These are phyloP conservation scores for Anastatica hierochuntica DNA, from an alignment of 345 rosid species.

Conservation along the genomic window DNA sequence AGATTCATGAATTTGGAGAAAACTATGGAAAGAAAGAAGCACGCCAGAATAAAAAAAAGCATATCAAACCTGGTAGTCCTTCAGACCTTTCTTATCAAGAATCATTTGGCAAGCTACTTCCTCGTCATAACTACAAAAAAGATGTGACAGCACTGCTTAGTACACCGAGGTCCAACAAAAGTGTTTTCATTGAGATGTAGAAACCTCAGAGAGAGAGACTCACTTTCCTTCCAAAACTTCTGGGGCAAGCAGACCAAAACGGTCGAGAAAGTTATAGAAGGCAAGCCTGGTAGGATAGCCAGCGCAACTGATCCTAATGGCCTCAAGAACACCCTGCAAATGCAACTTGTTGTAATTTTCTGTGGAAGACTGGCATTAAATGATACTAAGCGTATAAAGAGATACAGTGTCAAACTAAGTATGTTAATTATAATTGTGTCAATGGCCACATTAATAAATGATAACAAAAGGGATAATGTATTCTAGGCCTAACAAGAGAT, in stretches of 20 bases:
- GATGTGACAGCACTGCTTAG: slow-evolving; percentile 11
- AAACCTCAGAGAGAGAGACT: slow-evolving; percentile 24
- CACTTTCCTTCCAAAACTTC: slow-evolving; percentile 82
- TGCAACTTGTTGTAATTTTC: slow-evolving; percentile 4
- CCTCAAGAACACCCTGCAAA: slow-evolving; percentile 74
- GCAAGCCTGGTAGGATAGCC: slow-evolving; percentile 98
- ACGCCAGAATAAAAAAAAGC: slow-evolving; percentile 5
- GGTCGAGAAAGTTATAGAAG: slow-evolving; percentile 84
- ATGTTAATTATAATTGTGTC: slow-evolving; percentile 3
- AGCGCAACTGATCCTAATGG: slow-evolving; percentile 99
- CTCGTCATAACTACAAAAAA: slow-evolving; percentile 59
- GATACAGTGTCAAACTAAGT: neutral
- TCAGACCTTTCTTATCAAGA: slow-evolving; percentile 79
- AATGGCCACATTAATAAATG: neutral
- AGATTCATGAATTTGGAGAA: neutral
- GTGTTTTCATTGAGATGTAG: slow-evolving; percentile 4
- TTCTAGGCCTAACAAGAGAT: slow-evolving; percentile 2
- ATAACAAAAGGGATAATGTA: neutral
- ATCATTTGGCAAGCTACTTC: slow-evolving; percentile 84
- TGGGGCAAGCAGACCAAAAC: slow-evolving; percentile 97
- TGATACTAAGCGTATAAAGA: slow-evolving; percentile 4
- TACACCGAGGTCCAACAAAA: slow-evolving; percentile 10
- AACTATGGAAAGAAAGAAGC: slow-evolving; percentile 7
- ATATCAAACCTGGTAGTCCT: slow-evolving; percentile 80
- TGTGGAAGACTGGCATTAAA: slow-evolving; percentile 5